Evolutionary conservation across 495 filamentous ascomycete genomes (phyloP), one percentile per base, ranked within the genome.

Genomic region (Neurospora hispaniola): DNA sequence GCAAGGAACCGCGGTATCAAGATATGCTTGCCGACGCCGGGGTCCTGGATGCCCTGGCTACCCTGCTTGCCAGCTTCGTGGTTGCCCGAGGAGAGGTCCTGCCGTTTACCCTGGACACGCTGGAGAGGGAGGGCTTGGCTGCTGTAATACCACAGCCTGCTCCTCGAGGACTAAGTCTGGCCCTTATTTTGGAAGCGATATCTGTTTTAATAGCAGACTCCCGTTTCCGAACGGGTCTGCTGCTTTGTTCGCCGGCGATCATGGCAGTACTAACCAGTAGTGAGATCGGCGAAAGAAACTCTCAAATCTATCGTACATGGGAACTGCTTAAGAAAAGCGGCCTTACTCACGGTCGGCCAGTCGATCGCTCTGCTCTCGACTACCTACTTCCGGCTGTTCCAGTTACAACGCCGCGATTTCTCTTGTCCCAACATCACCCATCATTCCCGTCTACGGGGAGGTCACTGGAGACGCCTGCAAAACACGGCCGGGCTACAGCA

Each of bases 121-220:
- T 83, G 38, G 76, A 80, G 23, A 73, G 74, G 44, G 84, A 89
- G 70, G 83, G 83, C 23, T 70, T 86, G 20, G 76, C 78, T 66
- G 80, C 81, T 35, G 80, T 82, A 70, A 85, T 86, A 71, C 88
- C 86, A 38, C 80, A 82, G 11, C 86, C 90, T 48, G 88, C 92
- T 8, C 87, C 90, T 2, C 81, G 81, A 39, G 83, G 84, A 11
- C 85, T 86, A n/a, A 86, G 88, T 42, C 81, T 97, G 59, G 86
- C 90, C 8, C 85, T 89, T 39, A 87, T 96, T 66, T 81, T 99
- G n/a, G 91, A 94, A 72, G 93, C 94, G 1, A 88, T 96, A 62
- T 88, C 90, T 12, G 86, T 89, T 48, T 94, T 98, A 59, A 88
- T 97, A 72, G 86, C 89, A 54, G 87, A 91, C 74, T 98, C 96